Evolutionary conservation across 1,284 basidiomycete species (phyloP).

Genomic region (Termitomyces sp.): DNA sequence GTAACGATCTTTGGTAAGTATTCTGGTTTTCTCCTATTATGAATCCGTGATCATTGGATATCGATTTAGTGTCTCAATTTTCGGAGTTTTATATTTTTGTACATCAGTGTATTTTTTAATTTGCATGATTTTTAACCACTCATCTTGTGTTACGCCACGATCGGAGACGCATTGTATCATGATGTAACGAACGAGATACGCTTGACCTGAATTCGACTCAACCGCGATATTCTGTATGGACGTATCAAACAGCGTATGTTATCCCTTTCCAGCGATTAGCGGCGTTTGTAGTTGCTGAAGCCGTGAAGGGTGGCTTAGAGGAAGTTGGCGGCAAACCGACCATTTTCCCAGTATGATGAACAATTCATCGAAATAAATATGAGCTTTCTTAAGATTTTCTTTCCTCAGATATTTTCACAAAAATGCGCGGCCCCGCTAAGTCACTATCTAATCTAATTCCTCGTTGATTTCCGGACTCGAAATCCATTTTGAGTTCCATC

Average conservation of each 20-base stretch:
- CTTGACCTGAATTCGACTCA: background rate
- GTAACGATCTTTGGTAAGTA: conserved; percentile 25
- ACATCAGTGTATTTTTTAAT: conserved; percentile 20
- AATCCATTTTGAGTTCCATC: background rate
- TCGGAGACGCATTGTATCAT: background rate
- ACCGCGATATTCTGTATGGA: conserved; percentile 72
- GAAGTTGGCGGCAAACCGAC: conserved; percentile 65
- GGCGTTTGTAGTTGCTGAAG: conserved; percentile 70
- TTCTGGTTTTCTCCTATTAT: too few relatives aligned
- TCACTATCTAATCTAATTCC: too few relatives aligned
- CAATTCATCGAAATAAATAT: background rate
- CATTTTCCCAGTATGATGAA: conserved; percentile 66
- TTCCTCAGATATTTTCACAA: conserved; percentile 63
- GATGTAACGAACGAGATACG: background rate
- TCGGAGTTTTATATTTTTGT: conserved; percentile 15
- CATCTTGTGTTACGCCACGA: background rate
- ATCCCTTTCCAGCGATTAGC: background rate
- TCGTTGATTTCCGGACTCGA: conserved; percentile 9
- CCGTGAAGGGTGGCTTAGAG: conserved; percentile 69
- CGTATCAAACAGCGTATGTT: conserved; percentile 67
- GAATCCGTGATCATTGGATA: too few relatives aligned
- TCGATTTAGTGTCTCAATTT: background rate
- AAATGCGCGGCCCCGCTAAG: conserved; percentile 76
- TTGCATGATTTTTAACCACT: conserved; percentile 12
- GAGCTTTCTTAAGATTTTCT: conserved; percentile 52